phyloP scores from a whole-genome alignment of 2,329 filamentous ascomycete species.

The Xylariaceae sp. region DNA sequence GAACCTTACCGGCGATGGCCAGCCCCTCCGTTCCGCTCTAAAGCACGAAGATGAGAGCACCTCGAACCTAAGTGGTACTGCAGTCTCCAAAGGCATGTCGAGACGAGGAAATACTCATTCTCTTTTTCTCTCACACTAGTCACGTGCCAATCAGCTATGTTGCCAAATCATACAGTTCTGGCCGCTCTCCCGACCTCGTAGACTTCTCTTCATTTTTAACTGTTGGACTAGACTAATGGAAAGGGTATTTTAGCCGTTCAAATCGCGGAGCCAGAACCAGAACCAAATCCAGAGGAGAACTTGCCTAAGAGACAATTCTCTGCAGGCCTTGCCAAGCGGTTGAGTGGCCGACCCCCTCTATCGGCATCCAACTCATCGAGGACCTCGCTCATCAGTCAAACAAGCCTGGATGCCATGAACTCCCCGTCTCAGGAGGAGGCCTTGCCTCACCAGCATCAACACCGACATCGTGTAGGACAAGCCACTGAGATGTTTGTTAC shows the following conservation, averaged over 20 bases:
- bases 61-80: conserved; percentile 14
- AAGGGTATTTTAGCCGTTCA: conserved; percentile 44
- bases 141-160: too few relatives aligned
- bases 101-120: too few relatives aligned
- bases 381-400: conserved; percentile 38
- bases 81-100: conserved; percentile 24
- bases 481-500: conserved; percentile 57
- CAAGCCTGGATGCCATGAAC: conserved; percentile 29
- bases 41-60: conserved; percentile 27
- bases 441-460: conserved; percentile 24
- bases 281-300: conserved; percentile 31
- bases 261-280: conserved; percentile 48
- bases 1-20: conserved; percentile 14
- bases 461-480: conserved; percentile 30
- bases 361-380: conserved; percentile 37
- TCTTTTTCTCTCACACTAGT: too few relatives aligned
- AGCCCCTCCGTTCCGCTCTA: conserved; percentile 26
- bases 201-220: too few relatives aligned
- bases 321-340: conserved; percentile 37
- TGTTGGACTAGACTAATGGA: too few relatives aligned
- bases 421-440: conserved; percentile 22
- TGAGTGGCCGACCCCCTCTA: conserved; percentile 38
- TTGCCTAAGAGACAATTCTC: conserved; percentile 40
- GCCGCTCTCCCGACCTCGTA: too few relatives aligned
- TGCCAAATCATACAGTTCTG: too few relatives aligned